phyloP scores from a whole-genome alignment of 202 grass and related monocot species.

The Cymbopogon flexuosus region DNA sequence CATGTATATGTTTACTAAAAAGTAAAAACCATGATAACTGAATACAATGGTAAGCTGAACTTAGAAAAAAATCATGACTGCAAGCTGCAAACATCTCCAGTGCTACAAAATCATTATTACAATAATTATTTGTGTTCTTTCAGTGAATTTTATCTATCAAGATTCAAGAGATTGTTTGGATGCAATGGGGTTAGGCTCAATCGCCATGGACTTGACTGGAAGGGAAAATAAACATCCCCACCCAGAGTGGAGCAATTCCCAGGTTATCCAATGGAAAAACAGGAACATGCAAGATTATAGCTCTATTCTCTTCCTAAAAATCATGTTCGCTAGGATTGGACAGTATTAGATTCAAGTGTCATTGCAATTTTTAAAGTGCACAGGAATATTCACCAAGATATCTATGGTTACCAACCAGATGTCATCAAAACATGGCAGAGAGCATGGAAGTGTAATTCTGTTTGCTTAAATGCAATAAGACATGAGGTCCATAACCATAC shows the following conservation, averaged over 20 bases:
- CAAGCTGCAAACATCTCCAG: background rate
- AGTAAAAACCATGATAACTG: background rate
- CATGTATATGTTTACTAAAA: background rate
- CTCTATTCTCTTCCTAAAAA: background rate
- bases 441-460: background rate
- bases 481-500: conserved; percentile 41
- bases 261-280: background rate
- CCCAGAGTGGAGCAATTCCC: background rate
- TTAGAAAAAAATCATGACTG: background rate
- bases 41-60: background rate
- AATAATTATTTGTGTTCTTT: background rate
- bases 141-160: conserved; percentile 6
- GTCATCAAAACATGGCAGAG: background rate
- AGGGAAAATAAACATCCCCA: background rate
- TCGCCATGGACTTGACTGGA: background rate
- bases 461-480: background rate
- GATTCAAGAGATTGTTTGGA: background rate
- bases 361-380: background rate
- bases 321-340: background rate
- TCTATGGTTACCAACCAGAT: background rate
- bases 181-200: background rate
- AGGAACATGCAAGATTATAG: background rate
- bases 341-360: background rate
- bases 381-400: background rate
- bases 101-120: background rate